These are phyloP conservation scores for Atkinsonella texensis DNA, from an alignment of 2,329 filamentous ascomycete species.

Conservation along the genomic window DNA sequence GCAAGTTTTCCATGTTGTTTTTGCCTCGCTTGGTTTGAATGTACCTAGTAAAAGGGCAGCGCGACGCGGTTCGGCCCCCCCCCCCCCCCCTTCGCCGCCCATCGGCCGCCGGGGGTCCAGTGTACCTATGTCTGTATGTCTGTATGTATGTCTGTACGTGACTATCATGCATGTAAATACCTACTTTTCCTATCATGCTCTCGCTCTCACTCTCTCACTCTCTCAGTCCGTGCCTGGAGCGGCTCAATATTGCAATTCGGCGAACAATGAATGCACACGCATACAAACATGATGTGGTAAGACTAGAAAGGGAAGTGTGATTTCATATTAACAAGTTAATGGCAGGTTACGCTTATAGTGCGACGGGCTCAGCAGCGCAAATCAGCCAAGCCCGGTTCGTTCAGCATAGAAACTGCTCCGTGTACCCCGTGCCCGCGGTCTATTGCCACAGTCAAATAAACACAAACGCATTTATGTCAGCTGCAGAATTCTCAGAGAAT, in stretches of 20 bases:
- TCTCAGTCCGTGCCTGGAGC: too few species aligned
- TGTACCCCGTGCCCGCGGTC: too few species aligned
- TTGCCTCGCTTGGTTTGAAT: background rate
- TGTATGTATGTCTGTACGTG: background rate
- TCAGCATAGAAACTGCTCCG: too few species aligned
- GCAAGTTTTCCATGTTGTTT: background rate
- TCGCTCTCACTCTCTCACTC: too few species aligned
- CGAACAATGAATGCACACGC: too few species aligned
- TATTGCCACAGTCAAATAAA: background rate
- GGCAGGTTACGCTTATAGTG: too few species aligned
- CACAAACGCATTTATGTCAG: background rate
- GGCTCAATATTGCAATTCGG: too few species aligned
- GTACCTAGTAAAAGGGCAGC: background rate
- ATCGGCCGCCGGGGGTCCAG: too few species aligned
- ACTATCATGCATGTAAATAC: background rate
- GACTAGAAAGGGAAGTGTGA: background rate
- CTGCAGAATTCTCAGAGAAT: background rate
- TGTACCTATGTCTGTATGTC: background rate
- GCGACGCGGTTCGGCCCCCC: background rate
- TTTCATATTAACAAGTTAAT: background rate
- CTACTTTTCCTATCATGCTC: too few species aligned
- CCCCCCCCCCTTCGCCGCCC: background rate
- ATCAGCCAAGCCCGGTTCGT: too few species aligned
- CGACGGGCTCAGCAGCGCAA: too few species aligned
- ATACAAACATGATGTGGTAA: background rate